Evolutionary conservation across 2,329 filamentous ascomycete genomes (phyloP).

Genomic region (Reticulascus tulasneorum): DNA sequence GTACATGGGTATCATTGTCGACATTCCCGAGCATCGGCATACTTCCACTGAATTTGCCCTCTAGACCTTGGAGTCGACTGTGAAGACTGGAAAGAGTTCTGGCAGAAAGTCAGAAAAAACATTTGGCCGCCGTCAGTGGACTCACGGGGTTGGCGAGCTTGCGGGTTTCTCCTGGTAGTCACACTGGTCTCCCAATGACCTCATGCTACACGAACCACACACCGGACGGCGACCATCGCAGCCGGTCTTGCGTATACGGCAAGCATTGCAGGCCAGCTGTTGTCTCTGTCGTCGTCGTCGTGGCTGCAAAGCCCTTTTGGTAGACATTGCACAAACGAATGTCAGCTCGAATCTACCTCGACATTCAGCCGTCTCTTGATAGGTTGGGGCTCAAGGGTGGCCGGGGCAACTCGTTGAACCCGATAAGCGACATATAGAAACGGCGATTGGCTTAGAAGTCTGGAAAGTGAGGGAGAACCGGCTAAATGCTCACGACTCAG

Average conservation of each 20-base stretch:
- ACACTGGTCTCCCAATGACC: slow-evolving; percentile 1
- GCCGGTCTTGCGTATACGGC: slow-evolving; percentile 6
- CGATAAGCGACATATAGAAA: too few species aligned
- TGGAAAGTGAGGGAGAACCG: too few species aligned
- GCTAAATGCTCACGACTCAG: too few species aligned
- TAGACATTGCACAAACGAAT: too few species aligned
- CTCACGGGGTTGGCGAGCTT: slow-evolving; percentile 2
- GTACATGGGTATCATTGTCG: too few species aligned
- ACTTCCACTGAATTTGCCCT: neutral
- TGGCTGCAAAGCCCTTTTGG: too few species aligned
- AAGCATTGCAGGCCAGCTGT: slow-evolving; percentile 4
- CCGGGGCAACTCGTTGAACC: too few species aligned
- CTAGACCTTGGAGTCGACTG: neutral
- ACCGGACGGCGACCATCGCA: slow-evolving; percentile 5
- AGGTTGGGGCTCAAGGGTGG: too few species aligned
- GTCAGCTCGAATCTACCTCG: too few species aligned
- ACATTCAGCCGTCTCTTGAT: too few species aligned
- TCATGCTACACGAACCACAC: slow-evolving; percentile 1
- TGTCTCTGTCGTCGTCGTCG: slow-evolving; percentile 4
- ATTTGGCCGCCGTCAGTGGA: accelerated
- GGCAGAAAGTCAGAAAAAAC: neutral
- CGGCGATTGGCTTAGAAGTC: too few species aligned
- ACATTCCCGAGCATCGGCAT: accelerated
- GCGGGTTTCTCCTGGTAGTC: slow-evolving; percentile 2
- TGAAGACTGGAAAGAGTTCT: slow-evolving; percentile 1